Base-by-base conservation (phyloP, 345 rosid genomes). In the Lumnitzera littorea region DNA sequence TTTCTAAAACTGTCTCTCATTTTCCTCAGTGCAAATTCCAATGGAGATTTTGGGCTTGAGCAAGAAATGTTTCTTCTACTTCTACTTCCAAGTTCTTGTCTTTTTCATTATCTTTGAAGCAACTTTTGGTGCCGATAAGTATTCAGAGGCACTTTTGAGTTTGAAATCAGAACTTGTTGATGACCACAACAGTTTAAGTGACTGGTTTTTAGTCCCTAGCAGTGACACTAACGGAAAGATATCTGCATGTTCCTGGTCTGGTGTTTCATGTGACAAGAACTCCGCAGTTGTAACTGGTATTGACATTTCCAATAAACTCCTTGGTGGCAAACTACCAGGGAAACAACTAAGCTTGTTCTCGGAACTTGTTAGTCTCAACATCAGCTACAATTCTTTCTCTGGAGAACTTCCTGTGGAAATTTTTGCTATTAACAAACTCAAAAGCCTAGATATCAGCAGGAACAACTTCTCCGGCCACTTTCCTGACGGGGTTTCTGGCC, bases 391-490 rank as follows among this genome's bases (percentile, higher is more conserved):
- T 74, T 77, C 86, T 1, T 81, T 92, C 68, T 84, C 91, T 12
- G 87, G 90, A 12, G 66, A 76, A 66, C 78, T 92, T 36, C 94
- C 97, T 0, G 60, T 51, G 15, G 84, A 74, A 58, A 73, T 87
- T 63, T 87, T 82, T 71, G 76, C 72, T 66, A 68, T 92, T 48
- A 68, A 72, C 1, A 72, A 49, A 68, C 81, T 92, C 10, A 67
- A 62, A 70, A 84, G 81, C 74, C 83, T 92, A 29, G 98, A 87
- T 70, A 73, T 92, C 46, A 84, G 96, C 76, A 70, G 87, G 70
- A 92, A 92, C 84, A 92, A 87, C 70, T 89, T 92, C 64, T 85
- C 96, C 0, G 83, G 84, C 5, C 70, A 61, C 48, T 87, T 92
- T 62, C 96, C 91, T 0, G 61, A 62, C 14, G 88, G 81, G 29